Conservation (phyloP, 768 basidiomycete genomes). For the Coprinopsis cinerea region DNA sequence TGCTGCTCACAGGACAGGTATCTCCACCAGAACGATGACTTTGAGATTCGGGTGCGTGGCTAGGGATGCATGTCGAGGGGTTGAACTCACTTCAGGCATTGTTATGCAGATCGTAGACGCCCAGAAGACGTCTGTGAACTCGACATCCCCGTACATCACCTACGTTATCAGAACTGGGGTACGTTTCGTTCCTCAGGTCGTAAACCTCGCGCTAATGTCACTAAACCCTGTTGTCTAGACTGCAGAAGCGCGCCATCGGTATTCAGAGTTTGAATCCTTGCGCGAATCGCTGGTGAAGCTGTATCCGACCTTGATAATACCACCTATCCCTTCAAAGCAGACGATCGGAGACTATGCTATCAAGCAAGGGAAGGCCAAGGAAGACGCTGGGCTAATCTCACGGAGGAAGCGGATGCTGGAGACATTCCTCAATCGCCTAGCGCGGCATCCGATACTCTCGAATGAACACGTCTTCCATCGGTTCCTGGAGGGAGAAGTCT, state of each 20-base stretch:
- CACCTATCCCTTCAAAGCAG: slow-evolving; percentile 97
- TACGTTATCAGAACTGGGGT: slow-evolving; percentile 92
- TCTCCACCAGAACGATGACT: slow-evolving; percentile 76
- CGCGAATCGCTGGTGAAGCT: slow-evolving; percentile 77
- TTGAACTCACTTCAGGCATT: neutral
- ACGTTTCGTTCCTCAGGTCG: slow-evolving; percentile 14
- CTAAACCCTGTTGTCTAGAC: slow-evolving; percentile 38
- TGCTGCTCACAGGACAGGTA: slow-evolving; percentile 73
- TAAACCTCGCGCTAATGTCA: slow-evolving; percentile 11
- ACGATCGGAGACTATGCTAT: slow-evolving; percentile 94
- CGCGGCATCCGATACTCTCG: slow-evolving; percentile 89
- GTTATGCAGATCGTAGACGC: slow-evolving; percentile 80
- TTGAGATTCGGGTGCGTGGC: slow-evolving; percentile 68
- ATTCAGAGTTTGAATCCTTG: slow-evolving; percentile 96
- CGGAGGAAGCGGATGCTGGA: slow-evolving; percentile 91
- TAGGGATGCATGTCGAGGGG: neutral
- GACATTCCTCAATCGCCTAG: slow-evolving; percentile 88
- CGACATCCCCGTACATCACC: slow-evolving; percentile 87
- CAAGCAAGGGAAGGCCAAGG: slow-evolving; percentile 94
- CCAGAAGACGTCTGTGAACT: slow-evolving; percentile 86
- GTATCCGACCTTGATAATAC: slow-evolving; percentile 94
- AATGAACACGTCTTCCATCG: slow-evolving; percentile 96
- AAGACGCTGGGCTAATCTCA: slow-evolving; percentile 88
- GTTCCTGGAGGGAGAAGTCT: slow-evolving; percentile 92
- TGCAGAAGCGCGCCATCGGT: slow-evolving; percentile 80